phyloP scores from a whole-genome alignment of 2,329 filamentous ascomycete genomes.

The Diplodia corticola region DNA sequence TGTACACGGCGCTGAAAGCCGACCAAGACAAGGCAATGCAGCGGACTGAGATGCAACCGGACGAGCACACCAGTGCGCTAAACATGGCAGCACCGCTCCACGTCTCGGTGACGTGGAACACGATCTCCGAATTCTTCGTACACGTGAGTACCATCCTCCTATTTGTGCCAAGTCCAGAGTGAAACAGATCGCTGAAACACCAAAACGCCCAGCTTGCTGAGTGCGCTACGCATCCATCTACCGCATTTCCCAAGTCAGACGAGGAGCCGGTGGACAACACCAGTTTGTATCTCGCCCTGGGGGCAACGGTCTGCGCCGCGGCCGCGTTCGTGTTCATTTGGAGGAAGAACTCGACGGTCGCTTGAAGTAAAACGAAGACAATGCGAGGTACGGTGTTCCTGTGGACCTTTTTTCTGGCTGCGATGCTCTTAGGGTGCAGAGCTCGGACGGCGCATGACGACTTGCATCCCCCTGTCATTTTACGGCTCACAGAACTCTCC shows the following conservation, averaged over 20 bases:
- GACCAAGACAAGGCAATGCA: slow-evolving; percentile 98
- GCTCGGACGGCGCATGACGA: slow-evolving; percentile 11
- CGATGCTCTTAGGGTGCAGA: not conserved
- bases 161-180: slow-evolving; percentile 30
- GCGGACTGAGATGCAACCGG: slow-evolving; percentile 80
- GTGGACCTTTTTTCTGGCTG: not conserved
- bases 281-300: slow-evolving; percentile 80
- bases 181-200: slow-evolving; percentile 6
- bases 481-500: not conserved
- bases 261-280: slow-evolving; percentile 83
- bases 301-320: slow-evolving; percentile 63
- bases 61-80: slow-evolving; percentile 80
- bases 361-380: not conserved
- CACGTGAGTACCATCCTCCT: slow-evolving; percentile 43
- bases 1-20: slow-evolving; percentile 92
- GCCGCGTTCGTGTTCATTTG: slow-evolving; percentile 62
- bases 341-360: slow-evolving; percentile 45
- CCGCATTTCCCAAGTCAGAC: slow-evolving; percentile 84
- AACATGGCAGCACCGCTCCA: slow-evolving; percentile 92
- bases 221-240: slow-evolving; percentile 84
- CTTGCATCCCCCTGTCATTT: not conserved
- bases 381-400: not conserved
- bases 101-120: slow-evolving; percentile 91
- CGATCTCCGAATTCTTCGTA: slow-evolving; percentile 92
- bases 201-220: slow-evolving; percentile 65